phyloP scores from a whole-genome alignment of 257 asterid genomes.

The Gentiana dahurica region DNA sequence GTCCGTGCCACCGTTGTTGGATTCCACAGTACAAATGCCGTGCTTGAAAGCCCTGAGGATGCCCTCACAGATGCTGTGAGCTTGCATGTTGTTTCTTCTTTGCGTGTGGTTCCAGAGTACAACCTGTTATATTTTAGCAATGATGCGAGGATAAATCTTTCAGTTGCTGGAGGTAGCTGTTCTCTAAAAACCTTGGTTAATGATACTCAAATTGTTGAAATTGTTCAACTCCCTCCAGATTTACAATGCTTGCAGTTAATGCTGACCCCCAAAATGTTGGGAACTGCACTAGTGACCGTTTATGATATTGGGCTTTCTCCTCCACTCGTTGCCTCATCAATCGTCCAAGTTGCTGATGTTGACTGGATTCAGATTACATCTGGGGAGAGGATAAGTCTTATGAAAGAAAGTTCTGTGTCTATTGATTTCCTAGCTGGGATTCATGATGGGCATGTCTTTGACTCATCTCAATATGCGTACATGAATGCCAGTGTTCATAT shows the following conservation, averaged over 20 bases:
- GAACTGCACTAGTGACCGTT: constrained; percentile 60
- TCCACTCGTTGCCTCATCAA: constrained; percentile 56
- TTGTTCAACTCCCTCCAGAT: constrained; percentile 30
- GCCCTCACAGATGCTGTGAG: constrained; percentile 63
- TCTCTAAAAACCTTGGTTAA: constrained; percentile 50
- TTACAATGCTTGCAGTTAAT: constrained; percentile 51
- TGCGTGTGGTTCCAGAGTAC: constrained; percentile 59
- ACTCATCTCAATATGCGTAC: constrained; percentile 53
- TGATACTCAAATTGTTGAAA: constrained; percentile 46
- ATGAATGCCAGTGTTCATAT: constrained; percentile 59
- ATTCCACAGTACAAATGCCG: constrained; percentile 26
- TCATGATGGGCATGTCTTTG: constrained; percentile 55
- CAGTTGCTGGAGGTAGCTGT: constrained; percentile 81
- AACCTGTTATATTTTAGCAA: constrained; percentile 60
- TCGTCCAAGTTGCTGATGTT: constrained; percentile 72
- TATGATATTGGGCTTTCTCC: constrained; percentile 75
- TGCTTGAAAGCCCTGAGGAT: constrained; percentile 18
- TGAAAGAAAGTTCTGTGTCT: constrained; percentile 50
- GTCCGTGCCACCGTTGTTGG: constrained; percentile 52
- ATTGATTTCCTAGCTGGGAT: constrained; percentile 51
- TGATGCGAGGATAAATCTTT: constrained; percentile 64
- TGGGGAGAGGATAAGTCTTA: constrained; percentile 53
- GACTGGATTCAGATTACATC: constrained; percentile 80
- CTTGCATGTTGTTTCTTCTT: constrained; percentile 74
- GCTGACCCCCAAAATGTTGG: constrained; percentile 73